Base-by-base conservation (phyloP, 129 eudicot species). In the carrot (Daucus carota) region DNA sequence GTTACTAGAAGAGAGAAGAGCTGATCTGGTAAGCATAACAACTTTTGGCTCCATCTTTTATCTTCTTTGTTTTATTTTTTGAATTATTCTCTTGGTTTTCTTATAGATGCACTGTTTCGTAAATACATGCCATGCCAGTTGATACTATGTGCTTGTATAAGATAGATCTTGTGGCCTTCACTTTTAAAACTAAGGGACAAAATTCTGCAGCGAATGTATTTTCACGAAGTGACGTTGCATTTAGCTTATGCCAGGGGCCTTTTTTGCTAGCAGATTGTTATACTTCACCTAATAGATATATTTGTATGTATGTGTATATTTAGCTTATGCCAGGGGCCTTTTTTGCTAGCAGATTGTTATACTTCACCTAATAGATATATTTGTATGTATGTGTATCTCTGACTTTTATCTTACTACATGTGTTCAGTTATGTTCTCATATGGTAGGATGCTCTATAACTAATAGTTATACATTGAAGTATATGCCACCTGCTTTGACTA, bases 11-110 rank as follows among this genome's bases (percentile, higher is more conserved):
- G 97, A 92, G 22, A 80, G 98, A 74, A 86, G 98, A 84, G 92
- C 97, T 75, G 96, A 94, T 86, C 80, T 94, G 90, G 98, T 94
- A 87, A 82, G 90, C 57, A 63, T 73, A 31, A 24, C 43, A n/a
- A 33, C 78, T 8, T 31, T 10, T 67, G 40, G 18, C 45, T 54
- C 44, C 57, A 3, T 36, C 36, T 45, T 1, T 12, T 45, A 45
- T 45, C 48, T 43, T 43, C n/a, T n/a, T n/a, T n/a, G n/a, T n/a
- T 45, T 0, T 17, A 6, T 17, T 70, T 74, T n/a, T 18, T 62
- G 6, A 28, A 57, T 44, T 77, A 4, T 40, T 47, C 22, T 72
- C 12, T 43, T 29, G 11, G 41, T 5, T 26, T 10, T 67, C 44
- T 62, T 24, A 18, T 72, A 43, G 13, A 43, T 43, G 47, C 28